Conservation (phyloP, 225 moss, liverwort and hornwort genomes). For the Pseudoscleropodium purum region DNA sequence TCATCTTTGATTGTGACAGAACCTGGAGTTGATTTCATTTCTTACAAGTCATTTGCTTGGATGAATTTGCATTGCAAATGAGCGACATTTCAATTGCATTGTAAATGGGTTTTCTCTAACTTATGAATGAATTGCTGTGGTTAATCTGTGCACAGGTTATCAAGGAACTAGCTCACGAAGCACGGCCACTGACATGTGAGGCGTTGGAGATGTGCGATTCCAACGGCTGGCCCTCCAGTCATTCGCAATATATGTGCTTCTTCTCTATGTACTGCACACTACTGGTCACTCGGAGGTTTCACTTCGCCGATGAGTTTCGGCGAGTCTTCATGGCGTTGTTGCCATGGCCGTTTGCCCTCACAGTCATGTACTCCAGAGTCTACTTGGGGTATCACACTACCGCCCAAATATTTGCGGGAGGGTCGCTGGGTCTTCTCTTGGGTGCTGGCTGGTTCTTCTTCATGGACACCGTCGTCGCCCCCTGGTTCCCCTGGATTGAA, state of each 20-base stretch:
- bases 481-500: conserved; percentile 64
- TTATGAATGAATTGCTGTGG: neutral
- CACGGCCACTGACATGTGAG: conserved; percentile 80
- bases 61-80: neutral
- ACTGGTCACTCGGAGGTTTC: conserved; percentile 44
- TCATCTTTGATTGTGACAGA: neutral
- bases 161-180: conserved; percentile 75
- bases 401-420: conserved; percentile 74
- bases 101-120: neutral
- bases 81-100: neutral
- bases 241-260: conserved; percentile 91
- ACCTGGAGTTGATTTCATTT: neutral
- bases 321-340: conserved; percentile 54
- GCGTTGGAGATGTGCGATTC: conserved; percentile 96
- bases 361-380: conserved; percentile 83
- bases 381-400: conserved; percentile 87
- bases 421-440: conserved; percentile 46
- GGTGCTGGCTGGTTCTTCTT: conserved; percentile 62
- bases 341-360: conserved; percentile 88
- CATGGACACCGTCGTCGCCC: conserved; percentile 39
- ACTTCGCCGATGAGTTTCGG: conserved; percentile 58
- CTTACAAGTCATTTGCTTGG: neutral
- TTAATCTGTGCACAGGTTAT: conserved; percentile 20
- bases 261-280: conserved; percentile 76
- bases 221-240: conserved; percentile 96